Evolutionary conservation across 2,329 filamentous ascomycete genomes (phyloP), one percentile per base, ranked within the genome.

Genomic region (Colletotrichum coccodes): DNA sequence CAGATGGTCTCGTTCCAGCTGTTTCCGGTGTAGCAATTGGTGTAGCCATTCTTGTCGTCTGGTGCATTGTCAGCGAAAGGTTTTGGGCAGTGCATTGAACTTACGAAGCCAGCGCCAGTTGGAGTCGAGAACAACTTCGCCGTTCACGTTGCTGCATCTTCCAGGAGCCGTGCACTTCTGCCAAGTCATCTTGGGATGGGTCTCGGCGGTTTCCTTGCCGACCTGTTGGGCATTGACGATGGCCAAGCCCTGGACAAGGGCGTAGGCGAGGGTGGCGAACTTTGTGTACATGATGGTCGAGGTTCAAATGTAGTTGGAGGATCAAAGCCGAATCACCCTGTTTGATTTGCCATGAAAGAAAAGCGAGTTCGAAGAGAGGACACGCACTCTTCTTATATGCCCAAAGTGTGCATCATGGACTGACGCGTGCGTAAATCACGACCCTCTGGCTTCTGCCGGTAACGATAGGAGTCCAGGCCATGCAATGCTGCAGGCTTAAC

Each of bases 81-180:
- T 26, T 40, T 14, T n/a, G 74, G 72, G 76, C 2, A 14, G 36
- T 11, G 16, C 16, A 9, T 16, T 3, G 2, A 5, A 30, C 53
- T n/a, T 18, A 56, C 87, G 85, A 36, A 86, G 76, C 86, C 86
- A 88, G 64, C 86, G 84, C 85, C 85, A 88, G 78, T 87, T 87
- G 70, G 84, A 72, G 72, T 87, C 85, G 71, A 87, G 76, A 47
- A 85, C 83, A 49, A 87, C 78, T 56, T 81, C 81, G 44, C 80
- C 83, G 58, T 76, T 75, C 68, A 84, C 79, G 23, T 78, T 79
- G 73, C 82, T 85, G 54, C 78, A 79, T 47, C 81, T 80, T 36
- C 73, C 76, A 11, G 53, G 53, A 14, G 73, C 74, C 26, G 82
- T 80, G 74, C 84, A 87, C 69, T 79, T 77, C 71, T 83, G 75